Conservation (phyloP, 2,329 filamentous ascomycete species). For the Chaetothyriales sp. region DNA sequence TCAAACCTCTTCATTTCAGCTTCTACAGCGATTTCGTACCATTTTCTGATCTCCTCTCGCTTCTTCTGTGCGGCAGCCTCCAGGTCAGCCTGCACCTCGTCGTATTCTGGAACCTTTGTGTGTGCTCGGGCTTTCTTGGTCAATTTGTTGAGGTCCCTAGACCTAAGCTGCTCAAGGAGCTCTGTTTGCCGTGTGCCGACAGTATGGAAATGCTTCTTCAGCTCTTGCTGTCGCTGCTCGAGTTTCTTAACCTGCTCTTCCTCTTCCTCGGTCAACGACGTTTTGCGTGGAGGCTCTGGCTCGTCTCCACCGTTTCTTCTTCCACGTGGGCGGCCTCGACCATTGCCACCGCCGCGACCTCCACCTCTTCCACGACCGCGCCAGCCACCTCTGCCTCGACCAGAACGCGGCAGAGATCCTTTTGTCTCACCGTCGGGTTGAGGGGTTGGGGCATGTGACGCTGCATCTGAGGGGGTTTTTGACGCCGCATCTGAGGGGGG, state of each 20-base stretch:
- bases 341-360: constrained; percentile 16
- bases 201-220: constrained; percentile 29
- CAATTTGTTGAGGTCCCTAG: constrained; percentile 26
- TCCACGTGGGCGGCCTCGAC: constrained; percentile 22
- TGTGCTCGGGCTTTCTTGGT: constrained; percentile 30
- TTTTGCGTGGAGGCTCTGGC: constrained; percentile 22
- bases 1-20: constrained; percentile 21
- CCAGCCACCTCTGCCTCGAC: constrained; percentile 21
- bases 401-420: background rate
- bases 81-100: constrained; percentile 22
- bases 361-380: constrained; percentile 22
- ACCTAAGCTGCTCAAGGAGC: constrained; percentile 28
- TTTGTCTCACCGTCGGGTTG: background rate
- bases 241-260: constrained; percentile 18
- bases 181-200: constrained; percentile 29
- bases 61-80: constrained; percentile 18
- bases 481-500: too few relatives aligned
- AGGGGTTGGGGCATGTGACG: background rate
- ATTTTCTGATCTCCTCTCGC: constrained; percentile 20
- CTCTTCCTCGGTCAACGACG: constrained; percentile 12
- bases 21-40: constrained; percentile 24
- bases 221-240: constrained; percentile 29
- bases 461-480: background rate
- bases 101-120: constrained; percentile 27
- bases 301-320: constrained; percentile 23